A percentile compares a stretch with the other conserved stretches of the same genome.
Conservation (phyloP, 805 yeast species). For the Jamesozyma spencerorum region DNA sequence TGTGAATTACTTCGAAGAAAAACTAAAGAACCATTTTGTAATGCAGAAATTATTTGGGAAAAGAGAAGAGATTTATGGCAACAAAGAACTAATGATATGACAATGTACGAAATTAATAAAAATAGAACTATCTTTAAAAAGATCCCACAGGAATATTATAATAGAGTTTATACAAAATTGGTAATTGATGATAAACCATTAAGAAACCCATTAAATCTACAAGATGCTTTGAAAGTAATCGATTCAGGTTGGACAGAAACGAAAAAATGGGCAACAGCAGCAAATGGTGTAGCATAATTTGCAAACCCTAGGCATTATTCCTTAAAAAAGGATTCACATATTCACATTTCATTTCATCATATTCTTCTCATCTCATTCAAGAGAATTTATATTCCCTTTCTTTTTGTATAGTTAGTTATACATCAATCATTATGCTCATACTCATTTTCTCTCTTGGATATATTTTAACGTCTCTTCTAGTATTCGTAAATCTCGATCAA, state of each 20-base stretch:
- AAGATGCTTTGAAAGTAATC: constrained; percentile 60
- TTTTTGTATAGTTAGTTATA: not conserved
- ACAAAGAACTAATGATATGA: constrained; percentile 1
- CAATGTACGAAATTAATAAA: constrained; percentile 9
- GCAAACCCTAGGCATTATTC: no score
- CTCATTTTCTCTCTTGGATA: constrained; percentile 25
- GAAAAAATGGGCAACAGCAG: constrained; percentile 59
- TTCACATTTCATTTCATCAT: not conserved
- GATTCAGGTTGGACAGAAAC: constrained; percentile 80
- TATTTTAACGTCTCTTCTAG: constrained; percentile 47
- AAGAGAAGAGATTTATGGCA: constrained; percentile 61
- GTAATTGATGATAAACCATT: constrained; percentile 62
- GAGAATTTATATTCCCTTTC: constrained; percentile 1
- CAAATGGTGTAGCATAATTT: constrained; percentile 29
- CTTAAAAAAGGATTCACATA: not conserved
- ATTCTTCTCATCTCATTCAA: not conserved
- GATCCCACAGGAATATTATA: constrained; percentile 43
- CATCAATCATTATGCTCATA: not conserved
- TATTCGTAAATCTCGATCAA: constrained; percentile 66
- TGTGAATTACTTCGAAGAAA: constrained; percentile 23
- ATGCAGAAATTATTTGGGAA: constrained; percentile 62
- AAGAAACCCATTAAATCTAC: constrained; percentile 61
- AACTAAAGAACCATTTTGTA: constrained; percentile 35
- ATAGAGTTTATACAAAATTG: constrained; percentile 56
- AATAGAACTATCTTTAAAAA: constrained; percentile 20